Conservation (phyloP, 257 asterid genomes). For the Gentiana straminea region DNA sequence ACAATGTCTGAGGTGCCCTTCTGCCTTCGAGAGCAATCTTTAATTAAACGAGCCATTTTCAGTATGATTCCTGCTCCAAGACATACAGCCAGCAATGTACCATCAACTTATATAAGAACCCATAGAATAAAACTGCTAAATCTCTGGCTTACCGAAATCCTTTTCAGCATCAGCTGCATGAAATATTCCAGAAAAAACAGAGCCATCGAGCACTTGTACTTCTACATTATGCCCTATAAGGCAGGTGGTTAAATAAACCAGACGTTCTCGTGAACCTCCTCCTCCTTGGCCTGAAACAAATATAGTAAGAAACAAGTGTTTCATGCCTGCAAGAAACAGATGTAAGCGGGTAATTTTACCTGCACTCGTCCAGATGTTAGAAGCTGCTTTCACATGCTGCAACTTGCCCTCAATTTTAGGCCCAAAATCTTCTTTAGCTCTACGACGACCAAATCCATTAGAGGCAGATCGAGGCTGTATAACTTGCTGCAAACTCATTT, state of each 20-base stretch:
- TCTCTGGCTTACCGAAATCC: slow-evolving; percentile 54
- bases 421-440: slow-evolving; percentile 46
- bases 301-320: slow-evolving; percentile 15
- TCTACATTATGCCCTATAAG: slow-evolving; percentile 90
- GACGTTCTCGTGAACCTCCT: slow-evolving; percentile 47
- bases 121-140: not conserved
- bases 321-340: slow-evolving; percentile 4
- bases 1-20: slow-evolving; percentile 33
- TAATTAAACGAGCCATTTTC: slow-evolving; percentile 69
- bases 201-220: slow-evolving; percentile 84
- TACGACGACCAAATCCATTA: slow-evolving; percentile 76
- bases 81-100: slow-evolving; percentile 4
- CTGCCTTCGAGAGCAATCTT: slow-evolving; percentile 61
- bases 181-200: slow-evolving; percentile 74
- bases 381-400: slow-evolving; percentile 40
- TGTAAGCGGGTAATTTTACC: slow-evolving; percentile 36
- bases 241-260: slow-evolving; percentile 52
- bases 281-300: slow-evolving; percentile 51
- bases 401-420: slow-evolving; percentile 48
- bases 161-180: slow-evolving; percentile 68
- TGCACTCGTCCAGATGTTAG: slow-evolving; percentile 23
- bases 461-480: slow-evolving; percentile 58
- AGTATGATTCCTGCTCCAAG: slow-evolving; percentile 60
- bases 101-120: not conserved
- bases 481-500: slow-evolving; percentile 60